phyloP scores from a whole-genome alignment of 1,284 basidiomycete species.

The Trametes versicolor region DNA sequence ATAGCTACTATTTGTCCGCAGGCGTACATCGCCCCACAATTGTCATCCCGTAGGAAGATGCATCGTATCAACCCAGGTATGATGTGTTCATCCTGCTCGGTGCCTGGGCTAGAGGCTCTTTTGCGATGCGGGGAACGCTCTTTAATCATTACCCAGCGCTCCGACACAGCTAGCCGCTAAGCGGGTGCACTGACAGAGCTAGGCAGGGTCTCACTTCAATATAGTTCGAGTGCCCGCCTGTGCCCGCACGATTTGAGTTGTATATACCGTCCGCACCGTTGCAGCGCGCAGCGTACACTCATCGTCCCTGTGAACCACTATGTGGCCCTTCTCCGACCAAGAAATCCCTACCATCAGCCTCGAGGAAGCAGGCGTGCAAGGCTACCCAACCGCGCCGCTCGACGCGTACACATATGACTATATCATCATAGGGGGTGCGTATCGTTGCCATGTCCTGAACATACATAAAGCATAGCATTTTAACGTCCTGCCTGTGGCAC shows the following conservation, averaged over 20 bases:
- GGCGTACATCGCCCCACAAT: background rate
- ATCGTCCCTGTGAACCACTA: background rate
- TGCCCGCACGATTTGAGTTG: too few species aligned
- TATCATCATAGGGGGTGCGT: conserved; percentile 36
- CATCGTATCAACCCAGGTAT: too few species aligned
- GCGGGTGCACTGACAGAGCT: background rate
- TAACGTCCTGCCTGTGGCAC: background rate
- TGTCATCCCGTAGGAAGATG: too few species aligned
- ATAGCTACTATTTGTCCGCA: background rate
- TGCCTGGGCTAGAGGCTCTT: too few species aligned
- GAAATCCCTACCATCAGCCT: background rate
- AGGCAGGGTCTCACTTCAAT: background rate
- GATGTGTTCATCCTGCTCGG: too few species aligned
- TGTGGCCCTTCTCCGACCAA: conserved; percentile 5
- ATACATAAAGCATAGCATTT: too few species aligned
- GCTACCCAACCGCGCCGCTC: background rate
- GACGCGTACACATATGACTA: conserved; percentile 35
- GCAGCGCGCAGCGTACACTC: background rate
- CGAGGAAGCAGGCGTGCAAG: conserved; percentile 18
- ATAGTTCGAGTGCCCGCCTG: too few species aligned
- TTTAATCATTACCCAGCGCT: too few species aligned
- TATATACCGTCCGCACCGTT: too few species aligned
- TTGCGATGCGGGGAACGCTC: too few species aligned
- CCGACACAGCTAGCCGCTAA: background rate
- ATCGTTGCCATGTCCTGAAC: too few species aligned